Conservation (phyloP, 1,139 yeast species). For the Saccharomyces hybrid region DNA sequence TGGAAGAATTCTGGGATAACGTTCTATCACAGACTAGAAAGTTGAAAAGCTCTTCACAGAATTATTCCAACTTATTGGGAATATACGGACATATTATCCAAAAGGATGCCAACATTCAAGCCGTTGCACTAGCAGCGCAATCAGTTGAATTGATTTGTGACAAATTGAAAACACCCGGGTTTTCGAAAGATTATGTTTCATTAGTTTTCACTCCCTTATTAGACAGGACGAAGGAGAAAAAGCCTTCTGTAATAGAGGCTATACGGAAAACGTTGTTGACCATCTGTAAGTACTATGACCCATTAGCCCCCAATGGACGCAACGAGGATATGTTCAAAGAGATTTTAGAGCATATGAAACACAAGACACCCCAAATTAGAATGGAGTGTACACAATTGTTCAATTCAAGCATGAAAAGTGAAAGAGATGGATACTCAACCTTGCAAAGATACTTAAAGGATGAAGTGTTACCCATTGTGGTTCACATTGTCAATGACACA, state of each 20-base stretch:
- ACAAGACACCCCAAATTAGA: constrained; percentile 80
- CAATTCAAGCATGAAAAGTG: constrained; percentile 51
- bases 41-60: constrained; percentile 46
- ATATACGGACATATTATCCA: constrained; percentile 58
- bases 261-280: constrained; percentile 59
- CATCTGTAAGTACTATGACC: constrained; percentile 36
- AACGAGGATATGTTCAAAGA: constrained; percentile 54
- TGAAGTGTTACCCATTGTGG: constrained; percentile 30
- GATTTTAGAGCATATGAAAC: constrained; percentile 50
- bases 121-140: constrained; percentile 72
- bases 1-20: constrained; percentile 55
- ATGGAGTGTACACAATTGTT: constrained; percentile 61
- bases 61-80: constrained; percentile 55
- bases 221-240: constrained; percentile 85
- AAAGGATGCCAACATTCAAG: constrained; percentile 85
- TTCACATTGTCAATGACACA: constrained; percentile 64
- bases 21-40: constrained; percentile 42
- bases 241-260: constrained; percentile 67
- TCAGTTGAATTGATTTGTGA: constrained; percentile 55
- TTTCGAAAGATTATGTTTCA: constrained; percentile 42
- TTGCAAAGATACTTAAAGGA: constrained; percentile 32
- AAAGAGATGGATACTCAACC: constrained; percentile 38
- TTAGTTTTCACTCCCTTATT: constrained; percentile 55
- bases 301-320: constrained; percentile 28
- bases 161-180: constrained; percentile 53